Base-by-base conservation (phyloP, 2,329 filamentous ascomycete genomes). In the Paecilomyces sp. region DNA sequence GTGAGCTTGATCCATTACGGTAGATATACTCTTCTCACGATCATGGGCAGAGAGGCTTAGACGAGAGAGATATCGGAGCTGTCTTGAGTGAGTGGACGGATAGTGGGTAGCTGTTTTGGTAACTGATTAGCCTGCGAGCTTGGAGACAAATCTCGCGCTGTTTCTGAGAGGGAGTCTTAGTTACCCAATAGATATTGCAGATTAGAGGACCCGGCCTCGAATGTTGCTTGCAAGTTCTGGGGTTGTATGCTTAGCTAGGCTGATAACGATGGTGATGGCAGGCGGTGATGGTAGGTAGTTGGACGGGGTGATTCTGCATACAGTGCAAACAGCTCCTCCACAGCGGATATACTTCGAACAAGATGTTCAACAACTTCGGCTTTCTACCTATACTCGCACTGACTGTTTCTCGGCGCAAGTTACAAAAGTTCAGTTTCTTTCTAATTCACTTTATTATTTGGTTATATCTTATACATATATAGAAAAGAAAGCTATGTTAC, bases 1-100 rank as follows among this genome's bases (percentile, higher is more conserved):
- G 64, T 81, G 78, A 64, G 73, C 70, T 62, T 79, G 77, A 60
- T 81, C 77, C 79, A 81, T 81, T 31, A 34, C 36, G 8, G 52
- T 54, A 30, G 28, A 6, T 53, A 3, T 8, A n/a, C 22, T 7
- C 28, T 30, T 30, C 22, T 53, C 24, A 30, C 51, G 51, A 53
- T 30, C 51, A 53, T 53, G 51, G 25, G 51, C 18, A n/a, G 51
- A 53, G 13, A 30, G 18, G 55, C 54, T 41, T 62, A 53, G 53
- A 31, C n/a, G 7, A 47, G 36, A 41, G 13, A 41, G 41, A 47
- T 47, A 18, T 47, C 3, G 41, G 18, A 47, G 41, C n/a, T 47
- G 41, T 47, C 41, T 22, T 18, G 15, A 8, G n/a, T 18, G 41
- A 47, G 4, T 47, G n/a, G 36, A 47, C 36, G 36, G 41, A 18